Percentiles rank a stretch among this genome's conserved stretches.
Conservation (phyloP, 1,139 yeast species). For the Chernovozyma aurita region DNA sequence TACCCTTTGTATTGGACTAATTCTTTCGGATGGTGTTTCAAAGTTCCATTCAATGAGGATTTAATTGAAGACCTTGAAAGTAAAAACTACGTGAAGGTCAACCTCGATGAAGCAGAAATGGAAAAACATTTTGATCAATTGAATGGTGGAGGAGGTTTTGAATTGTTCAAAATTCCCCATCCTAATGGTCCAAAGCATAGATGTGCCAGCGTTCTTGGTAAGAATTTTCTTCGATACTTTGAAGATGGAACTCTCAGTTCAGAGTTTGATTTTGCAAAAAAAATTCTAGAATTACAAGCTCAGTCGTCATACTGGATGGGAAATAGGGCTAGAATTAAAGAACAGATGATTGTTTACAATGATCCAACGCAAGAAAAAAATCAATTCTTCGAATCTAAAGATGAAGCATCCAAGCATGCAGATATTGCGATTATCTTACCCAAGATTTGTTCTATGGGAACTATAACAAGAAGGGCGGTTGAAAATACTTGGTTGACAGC, state of each 20-base stretch:
- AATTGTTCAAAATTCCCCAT: constrained; percentile 77
- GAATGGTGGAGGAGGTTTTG: constrained; percentile 21
- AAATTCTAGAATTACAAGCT: constrained; percentile 72
- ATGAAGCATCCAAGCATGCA: constrained; percentile 18
- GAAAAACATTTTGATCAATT: constrained; percentile 21
- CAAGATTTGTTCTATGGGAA: constrained; percentile 86
- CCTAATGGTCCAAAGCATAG: constrained; percentile 77
- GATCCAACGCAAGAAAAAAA: constrained; percentile 19
- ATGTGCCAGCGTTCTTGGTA: constrained; percentile 77
- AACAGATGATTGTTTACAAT: constrained; percentile 75
- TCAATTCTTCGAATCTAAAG: constrained; percentile 21
- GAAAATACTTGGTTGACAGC: constrained; percentile 98
- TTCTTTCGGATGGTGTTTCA: constrained; percentile 84
- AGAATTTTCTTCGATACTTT: constrained; percentile 64
- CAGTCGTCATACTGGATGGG: constrained; percentile 93
- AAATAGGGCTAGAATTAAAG: constrained; percentile 74
- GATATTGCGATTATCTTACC: constrained; percentile 77
- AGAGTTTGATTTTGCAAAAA: constrained; percentile 65
- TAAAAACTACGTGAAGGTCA: constrained; percentile 49
- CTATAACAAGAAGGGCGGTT: constrained; percentile 92
- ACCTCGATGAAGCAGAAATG: constrained; percentile 10
- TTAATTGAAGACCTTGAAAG: constrained; percentile 36
- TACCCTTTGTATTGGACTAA: constrained; percentile 79
- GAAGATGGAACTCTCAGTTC: constrained; percentile 74
- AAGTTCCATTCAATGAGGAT: constrained; percentile 41